Percentiles rank a stretch among this genome's conserved stretches.
These are phyloP conservation scores for Crassisporium funariophilum DNA, from an alignment of 768 basidiomycete genomes.

Conservation along the genomic window DNA sequence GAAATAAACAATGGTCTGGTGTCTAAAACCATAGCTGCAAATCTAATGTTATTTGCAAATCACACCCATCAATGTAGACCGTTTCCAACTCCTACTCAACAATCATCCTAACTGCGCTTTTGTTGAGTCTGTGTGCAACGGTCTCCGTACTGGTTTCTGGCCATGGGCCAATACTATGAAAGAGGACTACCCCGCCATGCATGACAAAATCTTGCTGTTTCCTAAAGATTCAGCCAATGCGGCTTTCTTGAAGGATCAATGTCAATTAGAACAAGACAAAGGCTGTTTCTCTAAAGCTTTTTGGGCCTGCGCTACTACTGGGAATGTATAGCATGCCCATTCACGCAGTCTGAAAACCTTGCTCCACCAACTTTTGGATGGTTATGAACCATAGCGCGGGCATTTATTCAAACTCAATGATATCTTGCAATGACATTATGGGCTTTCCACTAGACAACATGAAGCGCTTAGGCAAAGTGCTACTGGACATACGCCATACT, in stretches of 20 bases:
- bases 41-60: too few species aligned
- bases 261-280: background rate
- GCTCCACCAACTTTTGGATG: conserved; percentile 24
- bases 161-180: conserved; percentile 9
- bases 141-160: conserved; percentile 11
- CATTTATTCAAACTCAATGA: conserved; percentile 25
- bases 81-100: background rate
- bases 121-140: conserved; percentile 4
- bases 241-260: background rate
- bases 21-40: background rate
- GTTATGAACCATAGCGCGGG: conserved; percentile 34
- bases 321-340: conserved; percentile 31
- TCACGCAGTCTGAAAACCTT: conserved; percentile 21
- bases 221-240: background rate
- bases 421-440: conserved; percentile 14
- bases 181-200: background rate
- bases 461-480: conserved; percentile 17
- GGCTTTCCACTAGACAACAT: conserved; percentile 27
- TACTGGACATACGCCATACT: conserved; percentile 6
- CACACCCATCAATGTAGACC: background rate
- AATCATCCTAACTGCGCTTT: conserved; percentile 9
- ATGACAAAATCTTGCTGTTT: background rate
- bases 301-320: conserved; percentile 10
- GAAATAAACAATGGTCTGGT: background rate
- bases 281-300: background rate